A percentile compares a stretch with the other conserved stretches of the same genome.
Conservation (phyloP, 2,329 filamentous ascomycete genomes). For the Coccinonectria pachysandricola region DNA sequence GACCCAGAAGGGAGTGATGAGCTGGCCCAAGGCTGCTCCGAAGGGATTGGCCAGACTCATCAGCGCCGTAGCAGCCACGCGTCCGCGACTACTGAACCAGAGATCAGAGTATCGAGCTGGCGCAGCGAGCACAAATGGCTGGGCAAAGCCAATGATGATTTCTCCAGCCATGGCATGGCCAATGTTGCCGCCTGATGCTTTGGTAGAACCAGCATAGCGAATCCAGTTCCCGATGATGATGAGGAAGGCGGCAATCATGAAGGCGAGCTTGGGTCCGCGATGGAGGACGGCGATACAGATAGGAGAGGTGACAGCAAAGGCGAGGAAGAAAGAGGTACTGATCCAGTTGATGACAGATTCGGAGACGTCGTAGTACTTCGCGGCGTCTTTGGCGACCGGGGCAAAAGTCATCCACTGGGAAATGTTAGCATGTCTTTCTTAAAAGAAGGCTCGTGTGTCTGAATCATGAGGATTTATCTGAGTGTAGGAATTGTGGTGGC, state of each 20-base stretch:
- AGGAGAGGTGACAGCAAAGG: constrained; percentile 67
- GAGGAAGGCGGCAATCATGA: constrained; percentile 62
- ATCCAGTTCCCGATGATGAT: constrained; percentile 85
- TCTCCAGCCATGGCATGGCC: constrained; percentile 82
- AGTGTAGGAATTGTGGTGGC: constrained; percentile 5
- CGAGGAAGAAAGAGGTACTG: constrained; percentile 75
- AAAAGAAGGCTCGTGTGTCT: no score
- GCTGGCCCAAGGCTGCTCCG: constrained; percentile 77
- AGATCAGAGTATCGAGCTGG: constrained; percentile 87
- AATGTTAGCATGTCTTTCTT: not conserved
- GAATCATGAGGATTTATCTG: no score
- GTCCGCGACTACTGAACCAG: constrained; percentile 81
- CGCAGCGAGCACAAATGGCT: constrained; percentile 84
- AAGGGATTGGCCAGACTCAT: constrained; percentile 82
- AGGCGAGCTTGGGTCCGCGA: constrained; percentile 66
- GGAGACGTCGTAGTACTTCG: constrained; percentile 64
- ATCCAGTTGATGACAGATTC: constrained; percentile 86
- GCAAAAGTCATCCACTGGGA: constrained; percentile 79
- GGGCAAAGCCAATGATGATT: constrained; percentile 77
- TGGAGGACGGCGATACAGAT: constrained; percentile 68
- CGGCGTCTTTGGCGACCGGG: constrained; percentile 64
- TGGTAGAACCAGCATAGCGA: constrained; percentile 60
- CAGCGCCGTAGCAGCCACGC: constrained; percentile 79
- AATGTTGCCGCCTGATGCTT: constrained; percentile 50
- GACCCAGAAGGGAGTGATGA: constrained; percentile 74